A percentile compares a stretch with the other conserved stretches of the same genome.
Conservation (phyloP, 1,284 basidiomycete genomes). For the Puccinia hordei region DNA sequence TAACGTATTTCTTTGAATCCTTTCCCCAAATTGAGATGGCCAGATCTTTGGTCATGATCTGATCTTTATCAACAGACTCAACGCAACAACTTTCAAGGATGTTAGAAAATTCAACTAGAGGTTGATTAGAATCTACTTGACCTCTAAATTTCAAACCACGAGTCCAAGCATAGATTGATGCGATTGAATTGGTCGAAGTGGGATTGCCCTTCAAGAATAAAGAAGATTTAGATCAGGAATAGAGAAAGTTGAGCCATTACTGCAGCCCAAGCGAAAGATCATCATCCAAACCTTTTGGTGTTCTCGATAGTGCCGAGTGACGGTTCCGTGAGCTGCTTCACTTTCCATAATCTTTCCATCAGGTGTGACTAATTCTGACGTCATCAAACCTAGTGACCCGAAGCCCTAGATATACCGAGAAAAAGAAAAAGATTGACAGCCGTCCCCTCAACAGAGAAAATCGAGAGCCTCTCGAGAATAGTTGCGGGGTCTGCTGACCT, state of each 20-base stretch:
- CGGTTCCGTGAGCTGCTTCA: constrained; percentile 71
- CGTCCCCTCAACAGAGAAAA: neutral
- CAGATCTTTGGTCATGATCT: constrained; percentile 86
- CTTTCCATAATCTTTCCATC: constrained; percentile 87
- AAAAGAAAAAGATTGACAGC: constrained; percentile 68
- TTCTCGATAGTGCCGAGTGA: constrained; percentile 92
- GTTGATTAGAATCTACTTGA: constrained; percentile 82
- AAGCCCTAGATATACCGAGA: constrained; percentile 43
- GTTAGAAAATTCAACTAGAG: constrained; percentile 74
- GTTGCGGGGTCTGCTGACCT: constrained; percentile 24
- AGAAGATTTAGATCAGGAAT: neutral
- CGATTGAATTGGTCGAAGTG: constrained; percentile 53
- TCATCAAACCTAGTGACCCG: constrained; percentile 80
- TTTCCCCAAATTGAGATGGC: constrained; percentile 93
- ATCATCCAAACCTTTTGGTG: constrained; percentile 86
- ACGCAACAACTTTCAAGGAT: constrained; percentile 85
- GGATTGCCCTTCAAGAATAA: constrained; percentile 36
- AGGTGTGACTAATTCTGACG: constrained; percentile 91
- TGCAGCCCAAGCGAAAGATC: neutral
- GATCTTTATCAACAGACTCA: constrained; percentile 85
- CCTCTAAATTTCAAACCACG: constrained; percentile 85
- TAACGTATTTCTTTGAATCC: constrained; percentile 54
- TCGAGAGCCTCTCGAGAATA: neutral
- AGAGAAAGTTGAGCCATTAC: neutral
- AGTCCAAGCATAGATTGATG: constrained; percentile 91